Percentiles rank a stretch among this genome's conserved stretches.
phyloP scores from a whole-genome alignment of 768 basidiomycete genomes.

The Filobasidium wieringae region DNA sequence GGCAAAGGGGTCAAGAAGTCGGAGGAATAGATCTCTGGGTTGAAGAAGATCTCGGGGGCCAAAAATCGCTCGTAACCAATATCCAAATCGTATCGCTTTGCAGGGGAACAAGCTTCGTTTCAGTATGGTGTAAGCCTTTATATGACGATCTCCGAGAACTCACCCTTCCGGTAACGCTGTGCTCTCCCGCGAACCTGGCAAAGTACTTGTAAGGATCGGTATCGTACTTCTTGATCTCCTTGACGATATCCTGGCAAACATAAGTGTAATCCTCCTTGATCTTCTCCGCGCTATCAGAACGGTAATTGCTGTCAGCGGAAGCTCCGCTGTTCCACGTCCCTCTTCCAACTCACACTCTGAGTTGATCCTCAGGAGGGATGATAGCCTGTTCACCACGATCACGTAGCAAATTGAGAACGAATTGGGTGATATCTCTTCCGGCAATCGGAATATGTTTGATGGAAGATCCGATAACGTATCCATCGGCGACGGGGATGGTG shows the following conservation, averaged over 20 bases:
- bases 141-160: slow-evolving; percentile 22
- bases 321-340: background rate
- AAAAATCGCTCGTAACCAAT: slow-evolving; percentile 98
- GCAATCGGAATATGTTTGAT: slow-evolving; percentile 99
- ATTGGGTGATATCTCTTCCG: slow-evolving; percentile 90
- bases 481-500: slow-evolving; percentile 81
- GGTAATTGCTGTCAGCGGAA: background rate
- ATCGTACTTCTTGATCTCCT: slow-evolving; percentile 97
- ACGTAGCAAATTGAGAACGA: slow-evolving; percentile 87
- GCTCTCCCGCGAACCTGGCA: slow-evolving; percentile 82
- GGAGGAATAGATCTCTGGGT: slow-evolving; percentile 94
- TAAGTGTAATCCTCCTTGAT: slow-evolving; percentile 98
- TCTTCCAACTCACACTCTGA: slow-evolving; percentile 49
- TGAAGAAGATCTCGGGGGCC: slow-evolving; percentile 98
- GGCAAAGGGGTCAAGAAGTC: slow-evolving; percentile 95
- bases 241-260: slow-evolving; percentile 96
- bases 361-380: slow-evolving; percentile 92
- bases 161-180: slow-evolving; percentile 83
- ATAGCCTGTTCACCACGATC: slow-evolving; percentile 81
- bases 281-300: slow-evolving; percentile 43
- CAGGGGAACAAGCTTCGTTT: background rate
- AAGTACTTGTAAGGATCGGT: slow-evolving; percentile 90
- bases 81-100: slow-evolving; percentile 82
- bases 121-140: background rate
- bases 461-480: slow-evolving; percentile 95